Conservation (phyloP, 2,329 filamentous ascomycete genomes). For the Penicillium sp. region DNA sequence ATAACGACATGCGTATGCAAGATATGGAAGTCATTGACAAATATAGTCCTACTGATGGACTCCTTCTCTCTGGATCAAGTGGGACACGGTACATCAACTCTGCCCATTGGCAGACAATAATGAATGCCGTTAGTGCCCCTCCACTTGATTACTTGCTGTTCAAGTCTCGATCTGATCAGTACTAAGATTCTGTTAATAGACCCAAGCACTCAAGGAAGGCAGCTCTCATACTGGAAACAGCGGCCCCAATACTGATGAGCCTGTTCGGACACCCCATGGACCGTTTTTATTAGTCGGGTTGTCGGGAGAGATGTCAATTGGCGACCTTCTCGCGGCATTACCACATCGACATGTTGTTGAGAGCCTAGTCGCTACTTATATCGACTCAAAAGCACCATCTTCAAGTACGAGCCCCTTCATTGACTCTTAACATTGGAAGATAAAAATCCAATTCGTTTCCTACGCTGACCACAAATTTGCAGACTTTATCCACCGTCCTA, state of each 20-base stretch:
- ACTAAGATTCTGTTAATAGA: neutral
- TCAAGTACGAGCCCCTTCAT: conserved; percentile 20
- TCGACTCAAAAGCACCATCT: conserved; percentile 26
- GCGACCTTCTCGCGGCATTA: conserved; percentile 25
- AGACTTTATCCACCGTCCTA: conserved; percentile 22
- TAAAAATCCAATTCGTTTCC: neutral
- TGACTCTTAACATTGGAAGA: neutral
- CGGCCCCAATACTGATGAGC: conserved; percentile 12
- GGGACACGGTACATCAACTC: neutral
- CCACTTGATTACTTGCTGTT: neutral
- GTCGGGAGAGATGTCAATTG: neutral
- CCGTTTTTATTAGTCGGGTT: conserved; percentile 11
- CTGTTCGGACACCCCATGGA: conserved; percentile 15
- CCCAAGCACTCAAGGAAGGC: neutral
- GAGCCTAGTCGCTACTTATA: conserved; percentile 23
- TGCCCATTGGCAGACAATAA: neutral
- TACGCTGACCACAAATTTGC: neutral
- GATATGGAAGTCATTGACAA: neutral
- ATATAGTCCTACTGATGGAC: neutral
- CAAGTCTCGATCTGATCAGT: neutral
- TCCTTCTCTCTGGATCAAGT: neutral
- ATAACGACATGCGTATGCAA: neutral
- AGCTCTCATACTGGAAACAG: neutral
- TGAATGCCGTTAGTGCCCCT: neutral
- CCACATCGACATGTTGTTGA: conserved; percentile 24